A percentile compares a stretch with the other conserved stretches of the same genome.
phyloP scores from a whole-genome alignment of 169 alveolate genomes.

The Babesia bigemina region DNA sequence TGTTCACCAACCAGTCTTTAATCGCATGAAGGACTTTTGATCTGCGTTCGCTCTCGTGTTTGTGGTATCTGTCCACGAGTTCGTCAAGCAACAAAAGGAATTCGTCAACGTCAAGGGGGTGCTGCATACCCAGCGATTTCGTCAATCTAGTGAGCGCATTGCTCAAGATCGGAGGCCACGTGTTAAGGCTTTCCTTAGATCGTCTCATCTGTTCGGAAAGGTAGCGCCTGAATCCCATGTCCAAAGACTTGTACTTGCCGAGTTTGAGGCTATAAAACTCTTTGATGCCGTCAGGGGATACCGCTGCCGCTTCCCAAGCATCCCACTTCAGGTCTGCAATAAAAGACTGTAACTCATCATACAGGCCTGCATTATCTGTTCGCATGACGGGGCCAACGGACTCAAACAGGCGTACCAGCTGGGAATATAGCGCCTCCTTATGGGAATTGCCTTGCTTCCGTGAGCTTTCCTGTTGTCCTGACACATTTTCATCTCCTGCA shows the following conservation, averaged over 20 bases:
- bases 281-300: background rate
- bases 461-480: background rate
- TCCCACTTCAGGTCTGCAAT: background rate
- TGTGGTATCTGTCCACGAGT: slow-evolving; percentile 9
- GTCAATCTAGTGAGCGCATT: slow-evolving; percentile 11
- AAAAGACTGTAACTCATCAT: background rate
- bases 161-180: background rate
- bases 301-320: slow-evolving; percentile 8
- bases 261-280: background rate
- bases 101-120: background rate
- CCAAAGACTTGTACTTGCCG: background rate
- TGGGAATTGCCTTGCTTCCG: background rate
- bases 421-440: slow-evolving; percentile 8
- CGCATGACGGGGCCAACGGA: background rate
- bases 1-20: background rate
- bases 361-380: background rate
- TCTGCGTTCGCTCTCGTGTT: slow-evolving; percentile 4
- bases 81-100: slow-evolving; percentile 16
- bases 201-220: background rate
- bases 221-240: background rate
- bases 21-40: too few relatives aligned
- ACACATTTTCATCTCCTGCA: background rate
- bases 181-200: slow-evolving; percentile 1
- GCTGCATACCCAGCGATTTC: slow-evolving; percentile 31
- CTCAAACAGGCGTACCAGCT: background rate